Conservation (phyloP, 306 rosid species). For the Inga leiocalycina region DNA sequence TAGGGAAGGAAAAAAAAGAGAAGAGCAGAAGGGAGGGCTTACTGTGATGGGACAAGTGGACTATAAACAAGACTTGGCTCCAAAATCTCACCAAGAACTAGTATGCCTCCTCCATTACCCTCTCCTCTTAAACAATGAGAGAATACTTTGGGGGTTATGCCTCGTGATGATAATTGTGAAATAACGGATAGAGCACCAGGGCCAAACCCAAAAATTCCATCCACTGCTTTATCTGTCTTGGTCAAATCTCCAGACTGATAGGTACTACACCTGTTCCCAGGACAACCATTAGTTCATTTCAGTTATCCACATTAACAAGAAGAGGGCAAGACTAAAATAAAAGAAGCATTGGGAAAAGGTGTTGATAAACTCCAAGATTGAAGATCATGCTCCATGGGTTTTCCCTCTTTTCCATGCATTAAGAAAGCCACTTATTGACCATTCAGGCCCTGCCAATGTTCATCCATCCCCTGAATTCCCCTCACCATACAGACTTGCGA, state of each 20-base stretch:
- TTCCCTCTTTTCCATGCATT: neutral
- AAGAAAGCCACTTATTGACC: constrained; percentile 11
- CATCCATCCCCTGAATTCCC: neutral
- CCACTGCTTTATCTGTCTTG: constrained; percentile 81
- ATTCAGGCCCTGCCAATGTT: neutral
- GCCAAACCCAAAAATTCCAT: constrained; percentile 94
- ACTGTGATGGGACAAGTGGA: constrained; percentile 95
- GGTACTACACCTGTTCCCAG: constrained; percentile 78
- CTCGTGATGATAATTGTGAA: constrained; percentile 82
- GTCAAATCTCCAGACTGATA: constrained; percentile 84
- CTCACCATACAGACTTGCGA: neutral
- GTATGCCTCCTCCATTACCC: constrained; percentile 83
- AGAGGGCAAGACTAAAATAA: constrained; percentile 23
- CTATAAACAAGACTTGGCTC: constrained; percentile 91
- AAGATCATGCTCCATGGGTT: constrained; percentile 1
- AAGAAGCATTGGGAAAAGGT: constrained; percentile 10
- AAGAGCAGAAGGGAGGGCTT: constrained; percentile 44
- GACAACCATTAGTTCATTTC: constrained; percentile 37
- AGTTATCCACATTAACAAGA: constrained; percentile 25
- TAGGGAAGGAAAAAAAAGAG: neutral
- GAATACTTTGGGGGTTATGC: constrained; percentile 77
- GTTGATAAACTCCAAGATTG: constrained; percentile 15
- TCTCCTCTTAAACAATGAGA: constrained; percentile 93
- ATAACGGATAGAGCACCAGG: constrained; percentile 81
- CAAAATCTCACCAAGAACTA: constrained; percentile 94